These are phyloP conservation scores for Lodderomyces parapsilosis DNA, from an alignment of 1,139 yeast species.

Conservation along the genomic window DNA sequence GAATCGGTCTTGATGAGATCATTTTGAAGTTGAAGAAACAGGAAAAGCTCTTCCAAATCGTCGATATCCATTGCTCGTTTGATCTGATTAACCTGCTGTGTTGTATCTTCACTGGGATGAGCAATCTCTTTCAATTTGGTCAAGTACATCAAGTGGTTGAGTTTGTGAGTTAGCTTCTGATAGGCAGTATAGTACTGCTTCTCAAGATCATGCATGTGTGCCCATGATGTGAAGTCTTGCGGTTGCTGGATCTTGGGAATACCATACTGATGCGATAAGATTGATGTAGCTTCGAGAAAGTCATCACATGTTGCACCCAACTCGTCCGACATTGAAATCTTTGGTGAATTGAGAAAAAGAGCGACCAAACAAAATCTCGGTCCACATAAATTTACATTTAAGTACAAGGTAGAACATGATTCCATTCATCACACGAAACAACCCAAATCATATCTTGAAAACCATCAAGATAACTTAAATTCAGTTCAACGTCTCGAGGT, in stretches of 20 bases:
- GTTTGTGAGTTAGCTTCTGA: slow-evolving; percentile 21
- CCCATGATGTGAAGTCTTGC: slow-evolving; percentile 1
- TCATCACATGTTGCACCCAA: slow-evolving; percentile 22
- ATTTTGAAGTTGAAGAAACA: slow-evolving; percentile 21
- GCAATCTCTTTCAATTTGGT: slow-evolving; percentile 17
- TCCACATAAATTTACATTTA: too few relatives aligned
- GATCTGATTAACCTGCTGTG: background rate
- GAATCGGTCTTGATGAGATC: slow-evolving; percentile 24
- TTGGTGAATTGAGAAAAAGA: too few relatives aligned
- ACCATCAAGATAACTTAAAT: background rate
- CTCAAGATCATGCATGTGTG: slow-evolving; percentile 18
- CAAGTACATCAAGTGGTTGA: slow-evolving; percentile 31
- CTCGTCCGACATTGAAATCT: slow-evolving; percentile 19
- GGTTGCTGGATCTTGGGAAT: slow-evolving; percentile 18
- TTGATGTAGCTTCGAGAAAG: slow-evolving; percentile 19
- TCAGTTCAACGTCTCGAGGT: too few relatives aligned
- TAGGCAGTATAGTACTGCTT: slow-evolving; percentile 22
- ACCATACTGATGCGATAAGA: slow-evolving; percentile 30
- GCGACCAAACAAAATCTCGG: too few relatives aligned
- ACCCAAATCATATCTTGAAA: background rate
- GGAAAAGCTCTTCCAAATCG: slow-evolving; percentile 21
- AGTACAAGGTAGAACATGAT: too few relatives aligned
- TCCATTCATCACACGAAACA: background rate
- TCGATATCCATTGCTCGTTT: slow-evolving; percentile 14
- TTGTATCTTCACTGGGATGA: background rate